Percentiles rank a stretch among this genome's conserved stretches.
These are phyloP conservation scores for Calonectria honghensis DNA, from an alignment of 2,329 filamentous ascomycete species.

Conservation along the genomic window DNA sequence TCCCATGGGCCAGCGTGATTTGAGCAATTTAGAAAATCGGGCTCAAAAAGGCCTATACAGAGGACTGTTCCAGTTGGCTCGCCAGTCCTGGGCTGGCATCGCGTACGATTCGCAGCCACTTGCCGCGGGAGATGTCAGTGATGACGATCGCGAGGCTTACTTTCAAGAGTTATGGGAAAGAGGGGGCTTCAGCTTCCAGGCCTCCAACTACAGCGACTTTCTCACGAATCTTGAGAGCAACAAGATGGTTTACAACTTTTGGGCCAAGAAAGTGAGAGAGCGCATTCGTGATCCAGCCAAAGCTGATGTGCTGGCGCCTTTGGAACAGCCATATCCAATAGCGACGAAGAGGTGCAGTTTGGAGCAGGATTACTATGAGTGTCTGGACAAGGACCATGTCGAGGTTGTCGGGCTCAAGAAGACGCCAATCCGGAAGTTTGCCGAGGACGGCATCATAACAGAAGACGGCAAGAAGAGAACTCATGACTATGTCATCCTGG, in stretches of 20 bases:
- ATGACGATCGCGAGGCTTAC: conserved; percentile 65
- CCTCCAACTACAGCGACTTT: conserved; percentile 67
- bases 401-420: conserved; percentile 67
- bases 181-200: conserved; percentile 69
- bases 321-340: conserved; percentile 66
- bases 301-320: conserved; percentile 67
- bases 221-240: conserved; percentile 65
- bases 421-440: conserved; percentile 64
- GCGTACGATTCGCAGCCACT: conserved; percentile 36
- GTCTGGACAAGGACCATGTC: conserved; percentile 66
- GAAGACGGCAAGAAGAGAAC: conserved; percentile 56
- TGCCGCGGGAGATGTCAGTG: conserved; percentile 47
- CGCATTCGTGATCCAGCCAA: conserved; percentile 67
- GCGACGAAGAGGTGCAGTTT: conserved; percentile 68
- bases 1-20: conserved; percentile 71
- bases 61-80: conserved; percentile 46
- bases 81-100: conserved; percentile 33
- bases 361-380: conserved; percentile 58
- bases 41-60: conserved; percentile 59
- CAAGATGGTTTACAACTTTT: conserved; percentile 68
- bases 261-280: conserved; percentile 64
- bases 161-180: conserved; percentile 66
- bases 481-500: conserved; percentile 53
- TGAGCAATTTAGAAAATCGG: conserved; percentile 69
- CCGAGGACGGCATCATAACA: conserved; percentile 61